A percentile compares a stretch with the other conserved stretches of the same genome.
Conservation (phyloP, 306 rosid genomes). For the Prunus fruticosa region DNA sequence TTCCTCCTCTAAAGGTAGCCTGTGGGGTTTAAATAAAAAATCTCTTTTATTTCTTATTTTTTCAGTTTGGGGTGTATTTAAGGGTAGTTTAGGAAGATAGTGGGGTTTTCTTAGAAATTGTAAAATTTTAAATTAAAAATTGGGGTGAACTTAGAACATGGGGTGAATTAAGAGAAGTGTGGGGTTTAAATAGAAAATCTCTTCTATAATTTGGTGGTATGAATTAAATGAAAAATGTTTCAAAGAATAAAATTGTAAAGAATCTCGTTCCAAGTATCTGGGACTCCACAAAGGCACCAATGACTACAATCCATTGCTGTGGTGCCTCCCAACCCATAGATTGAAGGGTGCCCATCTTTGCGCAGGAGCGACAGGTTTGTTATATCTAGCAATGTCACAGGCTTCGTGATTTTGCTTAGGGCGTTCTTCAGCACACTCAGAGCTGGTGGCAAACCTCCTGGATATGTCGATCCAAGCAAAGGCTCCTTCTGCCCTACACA, state of each 20-base stretch:
- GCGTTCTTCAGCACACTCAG: conserved; percentile 59
- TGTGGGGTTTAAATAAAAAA: no score
- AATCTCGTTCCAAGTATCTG: conserved; percentile 90
- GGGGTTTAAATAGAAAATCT: no score
- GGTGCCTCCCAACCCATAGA: conserved; percentile 56
- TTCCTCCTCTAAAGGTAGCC: no score
- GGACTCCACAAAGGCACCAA: conserved; percentile 95
- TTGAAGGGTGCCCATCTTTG: conserved; percentile 88
- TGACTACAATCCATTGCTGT: conserved; percentile 73
- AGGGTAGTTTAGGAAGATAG: no score
- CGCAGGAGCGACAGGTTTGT: conserved; percentile 72
- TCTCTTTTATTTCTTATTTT: no score
- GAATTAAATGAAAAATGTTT: not conserved
- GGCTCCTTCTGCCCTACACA: conserved; percentile 56
- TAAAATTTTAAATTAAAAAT: no score
- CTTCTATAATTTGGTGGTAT: no score
- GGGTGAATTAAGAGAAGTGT: no score
- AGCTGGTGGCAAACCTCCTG: conserved; percentile 67
- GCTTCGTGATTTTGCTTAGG: conserved; percentile 47
- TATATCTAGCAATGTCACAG: conserved; percentile 66
- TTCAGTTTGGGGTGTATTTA: no score
- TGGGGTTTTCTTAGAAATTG: no score
- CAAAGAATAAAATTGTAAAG: conserved; percentile 63
- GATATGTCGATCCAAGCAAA: conserved; percentile 58
- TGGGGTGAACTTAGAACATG: no score